Percentiles rank a stretch among this genome's conserved stretches.
Evolutionary conservation across 1,284 basidiomycete species (phyloP).

Genomic region (Coriolopsis trogii): DNA sequence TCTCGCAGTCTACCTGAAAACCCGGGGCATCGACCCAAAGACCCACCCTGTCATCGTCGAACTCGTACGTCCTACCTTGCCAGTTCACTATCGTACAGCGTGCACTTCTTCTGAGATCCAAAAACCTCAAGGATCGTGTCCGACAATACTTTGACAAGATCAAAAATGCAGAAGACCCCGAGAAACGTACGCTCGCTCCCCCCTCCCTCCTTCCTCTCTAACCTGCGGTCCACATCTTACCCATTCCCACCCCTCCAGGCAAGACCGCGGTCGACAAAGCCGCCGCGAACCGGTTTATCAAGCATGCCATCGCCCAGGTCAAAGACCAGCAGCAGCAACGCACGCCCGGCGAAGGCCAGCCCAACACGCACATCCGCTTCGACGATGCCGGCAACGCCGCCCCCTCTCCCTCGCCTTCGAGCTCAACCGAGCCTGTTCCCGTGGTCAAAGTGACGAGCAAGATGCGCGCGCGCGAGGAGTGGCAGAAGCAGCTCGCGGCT

Average conservation of each 20-base stretch:
- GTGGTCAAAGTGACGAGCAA: conserved; percentile 66
- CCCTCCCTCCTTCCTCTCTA: neutral
- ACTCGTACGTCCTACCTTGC: conserved; percentile 50
- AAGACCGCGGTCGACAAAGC: conserved; percentile 65
- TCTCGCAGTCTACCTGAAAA: conserved; percentile 72
- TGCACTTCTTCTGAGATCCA: neutral
- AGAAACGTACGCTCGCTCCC: conserved; percentile 48
- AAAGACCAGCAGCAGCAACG: conserved; percentile 21
- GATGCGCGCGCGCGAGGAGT: conserved; percentile 67
- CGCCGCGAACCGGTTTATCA: conserved; percentile 81
- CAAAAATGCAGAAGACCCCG: conserved; percentile 68
- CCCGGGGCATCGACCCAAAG: conserved; percentile 75
- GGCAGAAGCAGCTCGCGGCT: conserved; percentile 57
- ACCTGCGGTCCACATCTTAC: neutral
- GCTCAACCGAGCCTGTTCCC: conserved; percentile 23
- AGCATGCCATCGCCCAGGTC: conserved; percentile 72
- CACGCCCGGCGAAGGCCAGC: conserved; percentile 27
- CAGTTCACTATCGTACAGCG: neutral
- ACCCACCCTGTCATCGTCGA: conserved; percentile 75
- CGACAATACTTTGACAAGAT: conserved; percentile 82
- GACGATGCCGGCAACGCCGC: conserved; percentile 16
- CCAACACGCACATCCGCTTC: conserved; percentile 29
- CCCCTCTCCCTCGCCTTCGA: neutral
- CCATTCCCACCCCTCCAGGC: conserved; percentile 38
- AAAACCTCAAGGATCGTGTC: conserved; percentile 62